Conservation (phyloP, 192 early-diverging fungal genomes). For the Backusella psychrophila region DNA sequence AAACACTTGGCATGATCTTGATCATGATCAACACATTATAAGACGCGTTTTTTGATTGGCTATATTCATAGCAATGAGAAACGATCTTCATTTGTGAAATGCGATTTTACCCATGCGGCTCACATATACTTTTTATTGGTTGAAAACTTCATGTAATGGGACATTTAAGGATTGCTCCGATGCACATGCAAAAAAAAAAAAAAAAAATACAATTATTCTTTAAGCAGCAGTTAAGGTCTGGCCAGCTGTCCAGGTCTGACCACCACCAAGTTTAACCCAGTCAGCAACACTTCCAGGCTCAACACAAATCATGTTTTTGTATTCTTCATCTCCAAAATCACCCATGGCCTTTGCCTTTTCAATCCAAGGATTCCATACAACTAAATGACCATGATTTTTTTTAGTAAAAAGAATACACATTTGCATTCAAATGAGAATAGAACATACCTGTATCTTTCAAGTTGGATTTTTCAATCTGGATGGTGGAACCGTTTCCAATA, state of each 20-base stretch:
- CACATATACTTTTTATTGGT: background rate
- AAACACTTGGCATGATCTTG: too few species aligned
- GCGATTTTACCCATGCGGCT: background rate
- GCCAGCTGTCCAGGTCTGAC: slow-evolving; percentile 68
- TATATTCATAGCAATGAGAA: background rate
- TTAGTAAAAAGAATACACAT: background rate
- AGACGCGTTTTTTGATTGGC: too few species aligned
- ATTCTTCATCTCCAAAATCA: slow-evolving; percentile 90
- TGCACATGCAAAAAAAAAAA: background rate
- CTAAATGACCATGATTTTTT: slow-evolving; percentile 24
- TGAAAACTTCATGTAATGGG: background rate
- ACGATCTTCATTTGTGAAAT: background rate
- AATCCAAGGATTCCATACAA: slow-evolving; percentile 97
- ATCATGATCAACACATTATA: too few species aligned
- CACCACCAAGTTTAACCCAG: slow-evolving; percentile 60
- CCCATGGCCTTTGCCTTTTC: slow-evolving; percentile 86
- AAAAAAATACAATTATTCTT: background rate
- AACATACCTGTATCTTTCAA: slow-evolving; percentile 40
- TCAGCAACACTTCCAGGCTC: slow-evolving; percentile 78
- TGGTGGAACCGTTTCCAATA: slow-evolving; percentile 9
- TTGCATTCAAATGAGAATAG: background rate
- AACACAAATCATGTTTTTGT: slow-evolving; percentile 86
- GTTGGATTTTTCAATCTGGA: slow-evolving; percentile 30
- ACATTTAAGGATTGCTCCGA: background rate
- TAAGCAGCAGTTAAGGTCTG: slow-evolving; percentile 45